Conservation (phyloP, 177 flowering plant genomes). For the Vitis hybrid region DNA sequence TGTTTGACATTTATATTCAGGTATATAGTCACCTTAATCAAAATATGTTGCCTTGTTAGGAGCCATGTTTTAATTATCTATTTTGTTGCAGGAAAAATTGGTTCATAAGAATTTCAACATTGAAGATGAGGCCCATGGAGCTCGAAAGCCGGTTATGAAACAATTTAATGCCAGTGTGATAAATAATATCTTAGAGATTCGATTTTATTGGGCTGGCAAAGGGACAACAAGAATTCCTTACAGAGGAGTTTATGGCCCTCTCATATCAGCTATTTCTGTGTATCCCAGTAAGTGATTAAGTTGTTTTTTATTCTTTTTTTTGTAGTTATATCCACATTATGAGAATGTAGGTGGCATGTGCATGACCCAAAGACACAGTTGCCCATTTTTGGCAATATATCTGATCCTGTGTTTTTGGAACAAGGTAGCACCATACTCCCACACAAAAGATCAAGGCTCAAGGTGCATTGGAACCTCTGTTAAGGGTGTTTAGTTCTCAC, state of each 20-base stretch:
- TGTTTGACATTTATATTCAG: constrained; percentile 63
- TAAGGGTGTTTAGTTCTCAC: no score
- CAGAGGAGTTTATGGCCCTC: constrained; percentile 57
- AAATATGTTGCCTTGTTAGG: background rate
- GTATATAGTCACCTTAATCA: constrained; percentile 21
- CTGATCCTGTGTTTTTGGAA: background rate
- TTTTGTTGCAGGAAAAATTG: constrained; percentile 31
- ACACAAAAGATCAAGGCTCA: no score
- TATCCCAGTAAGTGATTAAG: constrained; percentile 24
- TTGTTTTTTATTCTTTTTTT: background rate
- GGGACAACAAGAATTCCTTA: constrained; percentile 54
- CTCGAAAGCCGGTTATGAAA: constrained; percentile 23
- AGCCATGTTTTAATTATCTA: background rate
- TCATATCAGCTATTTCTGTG: constrained; percentile 59
- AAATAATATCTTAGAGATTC: constrained; percentile 41
- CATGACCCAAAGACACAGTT: background rate
- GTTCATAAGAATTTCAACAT: constrained; percentile 50
- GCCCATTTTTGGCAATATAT: no score
- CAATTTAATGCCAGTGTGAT: constrained; percentile 30
- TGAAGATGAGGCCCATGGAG: constrained; percentile 39
- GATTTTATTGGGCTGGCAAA: constrained; percentile 53
- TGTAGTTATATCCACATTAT: background rate
- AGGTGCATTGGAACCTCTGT: no score
- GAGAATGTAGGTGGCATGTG: background rate
- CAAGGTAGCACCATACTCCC: background rate